Evolutionary conservation across 208 protist genomes (phyloP).

Genomic region (Vickermania spadyakhi): DNA sequence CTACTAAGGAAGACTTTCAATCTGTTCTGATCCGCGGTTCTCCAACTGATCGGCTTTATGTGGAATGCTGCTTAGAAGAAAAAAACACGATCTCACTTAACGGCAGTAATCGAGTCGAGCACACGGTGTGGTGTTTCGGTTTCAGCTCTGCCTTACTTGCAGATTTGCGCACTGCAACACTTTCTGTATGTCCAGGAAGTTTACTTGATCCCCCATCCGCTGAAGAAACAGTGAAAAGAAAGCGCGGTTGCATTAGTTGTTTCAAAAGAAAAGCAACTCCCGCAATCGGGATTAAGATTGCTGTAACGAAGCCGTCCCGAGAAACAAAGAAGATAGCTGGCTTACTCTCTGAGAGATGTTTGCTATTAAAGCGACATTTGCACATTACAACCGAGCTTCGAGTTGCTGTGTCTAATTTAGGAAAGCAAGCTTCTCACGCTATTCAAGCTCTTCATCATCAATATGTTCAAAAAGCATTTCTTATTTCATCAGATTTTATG

Average conservation of each 20-base stretch:
- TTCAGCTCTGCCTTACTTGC: conserved; percentile 29
- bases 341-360: conserved; percentile 27
- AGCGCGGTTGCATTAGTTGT: conserved; percentile 5
- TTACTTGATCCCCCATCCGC: conserved; percentile 17
- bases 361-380: conserved; percentile 38
- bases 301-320: not conserved
- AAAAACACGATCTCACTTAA: not conserved
- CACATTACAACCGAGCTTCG: conserved; percentile 40
- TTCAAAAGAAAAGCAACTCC: conserved; percentile 11
- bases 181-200: conserved; percentile 33
- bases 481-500: conserved; percentile 24
- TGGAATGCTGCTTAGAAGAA: conserved; percentile 75
- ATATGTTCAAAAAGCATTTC: conserved; percentile 31
- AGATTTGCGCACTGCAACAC: conserved; percentile 16
- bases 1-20: conserved; percentile 8
- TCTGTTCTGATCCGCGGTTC: conserved; percentile 27
- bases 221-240: conserved; percentile 7
- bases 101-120: conserved; percentile 1
- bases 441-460: conserved; percentile 49
- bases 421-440: conserved; percentile 16
- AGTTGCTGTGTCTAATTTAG: conserved; percentile 25
- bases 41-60: conserved; percentile 39
- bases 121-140: conserved; percentile 59
- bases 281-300: not conserved
- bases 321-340: not conserved